phyloP scores from a whole-genome alignment of 2,329 filamentous ascomycete genomes.

The Daldinia eschscholtzii region DNA sequence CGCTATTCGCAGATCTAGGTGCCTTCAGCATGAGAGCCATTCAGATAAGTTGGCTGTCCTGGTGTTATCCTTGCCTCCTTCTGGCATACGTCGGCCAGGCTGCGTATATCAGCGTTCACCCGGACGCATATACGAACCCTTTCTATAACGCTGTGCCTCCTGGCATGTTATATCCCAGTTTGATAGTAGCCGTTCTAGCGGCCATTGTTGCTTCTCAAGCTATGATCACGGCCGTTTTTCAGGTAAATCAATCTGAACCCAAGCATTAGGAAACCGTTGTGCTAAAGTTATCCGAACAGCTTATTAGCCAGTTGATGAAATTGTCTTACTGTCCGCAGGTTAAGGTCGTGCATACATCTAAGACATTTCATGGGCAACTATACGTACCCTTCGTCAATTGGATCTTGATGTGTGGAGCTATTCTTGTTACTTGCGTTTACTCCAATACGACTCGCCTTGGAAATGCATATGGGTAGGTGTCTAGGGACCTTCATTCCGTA shows the following conservation, averaged over 20 bases:
- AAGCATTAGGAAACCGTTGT: not conserved
- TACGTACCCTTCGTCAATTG: constrained; percentile 83
- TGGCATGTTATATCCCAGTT: constrained; percentile 74
- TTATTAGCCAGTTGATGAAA: constrained; percentile 68
- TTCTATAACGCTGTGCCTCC: constrained; percentile 79
- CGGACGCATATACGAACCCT: constrained; percentile 75
- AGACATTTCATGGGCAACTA: constrained; percentile 77
- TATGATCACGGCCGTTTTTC: constrained; percentile 81
- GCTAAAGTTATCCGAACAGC: constrained; percentile 41
- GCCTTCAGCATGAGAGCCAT: constrained; percentile 79
- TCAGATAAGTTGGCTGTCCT: constrained; percentile 78
- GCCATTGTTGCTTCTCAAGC: constrained; percentile 83
- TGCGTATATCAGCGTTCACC: constrained; percentile 72
- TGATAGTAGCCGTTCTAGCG: constrained; percentile 77
- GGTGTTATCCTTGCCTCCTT: constrained; percentile 75
- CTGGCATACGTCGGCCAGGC: constrained; percentile 80
- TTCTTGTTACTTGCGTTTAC: constrained; percentile 81
- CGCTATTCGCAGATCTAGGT: constrained; percentile 81
- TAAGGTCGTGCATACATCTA: constrained; percentile 78
- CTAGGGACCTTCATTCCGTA: too few species aligned
- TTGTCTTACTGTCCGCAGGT: constrained; percentile 80
- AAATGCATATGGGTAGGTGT: constrained; percentile 73
- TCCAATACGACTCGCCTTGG: constrained; percentile 74
- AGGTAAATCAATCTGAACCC: constrained; percentile 57
- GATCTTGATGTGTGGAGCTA: constrained; percentile 79